A percentile compares a stretch with the other conserved stretches of the same genome.
Evolutionary conservation across 2,329 filamentous ascomycete genomes (phyloP).

Genomic region (Phialophora expanda): DNA sequence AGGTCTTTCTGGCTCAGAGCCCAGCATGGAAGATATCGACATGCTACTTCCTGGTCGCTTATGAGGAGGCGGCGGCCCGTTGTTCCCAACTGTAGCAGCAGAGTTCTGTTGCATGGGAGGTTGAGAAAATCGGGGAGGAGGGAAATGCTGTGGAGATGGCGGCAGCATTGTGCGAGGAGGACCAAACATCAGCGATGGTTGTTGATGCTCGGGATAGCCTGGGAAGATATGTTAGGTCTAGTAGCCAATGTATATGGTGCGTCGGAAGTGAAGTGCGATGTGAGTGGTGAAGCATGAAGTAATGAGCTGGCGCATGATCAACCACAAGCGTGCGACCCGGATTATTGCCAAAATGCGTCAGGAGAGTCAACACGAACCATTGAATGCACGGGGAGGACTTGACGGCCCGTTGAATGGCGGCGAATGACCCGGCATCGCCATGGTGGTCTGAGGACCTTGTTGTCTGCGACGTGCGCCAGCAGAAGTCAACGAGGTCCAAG

Average conservation of each 20-base stretch:
- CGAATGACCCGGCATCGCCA: conserved; percentile 40
- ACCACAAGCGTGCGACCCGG: neutral
- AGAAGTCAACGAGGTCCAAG: conserved; percentile 7
- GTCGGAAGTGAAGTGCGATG: conserved; percentile 11
- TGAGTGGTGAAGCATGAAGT: conserved; percentile 10
- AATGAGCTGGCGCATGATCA: conserved; percentile 19
- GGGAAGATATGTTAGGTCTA: conserved; percentile 19
- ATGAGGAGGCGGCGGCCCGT: conserved; percentile 28
- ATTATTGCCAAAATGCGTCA: conserved; percentile 1
- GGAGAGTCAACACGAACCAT: conserved; percentile 30
- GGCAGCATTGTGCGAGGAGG: conserved; percentile 35
- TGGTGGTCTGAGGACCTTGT: conserved; percentile 19
- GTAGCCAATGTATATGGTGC: neutral
- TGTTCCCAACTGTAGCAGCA: conserved; percentile 17
- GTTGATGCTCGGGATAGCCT: conserved; percentile 37
- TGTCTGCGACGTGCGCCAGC: conserved; percentile 10
- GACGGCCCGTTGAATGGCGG: conserved; percentile 35
- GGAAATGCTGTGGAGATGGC: conserved; percentile 36
- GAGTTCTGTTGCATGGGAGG: conserved; percentile 30
- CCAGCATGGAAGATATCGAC: conserved; percentile 76
- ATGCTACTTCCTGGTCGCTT: conserved; percentile 66
- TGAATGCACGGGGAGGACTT: conserved; percentile 36
- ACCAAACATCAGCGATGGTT: conserved; percentile 34
- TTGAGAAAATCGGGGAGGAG: conserved; percentile 32
- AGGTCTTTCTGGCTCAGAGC: conserved; percentile 55